Base-by-base conservation (phyloP, 495 filamentous ascomycete genomes). In the Neurospora sublineolata region DNA sequence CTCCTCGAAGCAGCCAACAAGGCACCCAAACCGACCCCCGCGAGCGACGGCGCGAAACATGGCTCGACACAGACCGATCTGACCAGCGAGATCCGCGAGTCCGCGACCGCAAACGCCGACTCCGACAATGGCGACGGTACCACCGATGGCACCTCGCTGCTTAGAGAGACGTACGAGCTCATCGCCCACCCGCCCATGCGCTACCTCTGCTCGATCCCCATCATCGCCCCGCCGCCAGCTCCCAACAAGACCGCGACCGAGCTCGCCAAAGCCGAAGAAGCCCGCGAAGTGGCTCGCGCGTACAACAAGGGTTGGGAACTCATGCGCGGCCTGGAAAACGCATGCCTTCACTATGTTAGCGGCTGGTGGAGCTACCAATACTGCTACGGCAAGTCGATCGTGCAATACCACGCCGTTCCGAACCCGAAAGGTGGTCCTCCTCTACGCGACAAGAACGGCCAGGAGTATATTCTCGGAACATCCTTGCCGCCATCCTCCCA, bases 361-460 rank as follows among this genome's bases (percentile, higher is more conserved):
- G 95, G 94, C 4, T 99, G 95, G 95, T 99, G 95, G 95, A 93
- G 90, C 70, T 99, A 99, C 79, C 90, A 88, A 39, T 98, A 97
- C 82, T 99, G 95, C 83, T 97, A 97, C 83, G 91, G 92, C 76
- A 85, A 88, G 58, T 88, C 92, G 70, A 89, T 99, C 39, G 92
- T 91, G 73, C 95, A 99, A 79, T 99, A 97, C 80, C 95, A 98
- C 81, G 92, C 92, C 69, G 82, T 93, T 69, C 88, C 94, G 0
- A 81, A 87, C 68, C 82, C 87, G 72, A 82, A 80, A 37, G 90
- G 89, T 6, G 86, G 88, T 1, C 89, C 92, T 4, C 84, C 86
- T 20, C 90, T 90, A 72, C 90, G 91, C 75, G 95, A 98, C 78
- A 87, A 87, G 0, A 86, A 82, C 18, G 93, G 91, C 1, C 89